A percentile compares a stretch with the other conserved stretches of the same genome.
These are phyloP conservation scores for Jaapia argillacea DNA, from an alignment of 768 basidiomycete species.

Conservation along the genomic window DNA sequence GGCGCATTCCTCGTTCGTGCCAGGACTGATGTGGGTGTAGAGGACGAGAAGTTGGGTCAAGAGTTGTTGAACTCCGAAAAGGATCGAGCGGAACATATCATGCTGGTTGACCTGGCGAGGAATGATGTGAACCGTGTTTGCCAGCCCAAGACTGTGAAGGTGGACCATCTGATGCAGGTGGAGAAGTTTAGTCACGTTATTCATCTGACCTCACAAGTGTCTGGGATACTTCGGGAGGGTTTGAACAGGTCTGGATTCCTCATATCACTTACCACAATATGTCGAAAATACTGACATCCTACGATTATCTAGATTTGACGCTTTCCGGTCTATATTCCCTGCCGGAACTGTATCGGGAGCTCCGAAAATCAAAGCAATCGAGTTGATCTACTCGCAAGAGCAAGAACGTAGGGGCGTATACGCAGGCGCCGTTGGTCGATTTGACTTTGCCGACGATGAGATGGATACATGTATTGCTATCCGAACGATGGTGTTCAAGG, in stretches of 20 bases:
- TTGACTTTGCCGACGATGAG: conserved; percentile 88
- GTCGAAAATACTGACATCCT: not conserved
- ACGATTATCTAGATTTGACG: conserved; percentile 74
- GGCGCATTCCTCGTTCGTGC: too few relatives aligned
- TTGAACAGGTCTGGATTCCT: conserved; percentile 55
- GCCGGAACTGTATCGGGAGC: conserved; percentile 98
- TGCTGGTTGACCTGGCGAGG: conserved; percentile 95
- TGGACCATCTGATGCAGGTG: conserved; percentile 87
- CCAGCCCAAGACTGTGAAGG: conserved; percentile 89
- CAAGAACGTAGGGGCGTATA: conserved; percentile 89
- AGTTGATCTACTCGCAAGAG: conserved; percentile 81
- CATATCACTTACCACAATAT: not conserved
- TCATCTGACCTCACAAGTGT: conserved; percentile 92
- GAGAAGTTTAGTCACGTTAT: conserved; percentile 98
- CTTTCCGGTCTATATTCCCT: conserved; percentile 98
- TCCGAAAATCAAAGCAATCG: conserved; percentile 97
- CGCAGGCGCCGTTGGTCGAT: conserved; percentile 95
- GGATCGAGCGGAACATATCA: conserved; percentile 96
- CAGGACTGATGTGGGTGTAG: too few relatives aligned
- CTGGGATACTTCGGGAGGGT: conserved; percentile 73
- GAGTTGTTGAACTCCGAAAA: conserved; percentile 80
- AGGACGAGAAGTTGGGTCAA: conserved; percentile 75
- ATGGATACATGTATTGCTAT: conserved; percentile 99
- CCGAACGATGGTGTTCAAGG: conserved; percentile 94
- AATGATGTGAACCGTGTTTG: conserved; percentile 99